phyloP scores from a whole-genome alignment of 805 yeast genomes.

The Lipomyces japonicus region DNA sequence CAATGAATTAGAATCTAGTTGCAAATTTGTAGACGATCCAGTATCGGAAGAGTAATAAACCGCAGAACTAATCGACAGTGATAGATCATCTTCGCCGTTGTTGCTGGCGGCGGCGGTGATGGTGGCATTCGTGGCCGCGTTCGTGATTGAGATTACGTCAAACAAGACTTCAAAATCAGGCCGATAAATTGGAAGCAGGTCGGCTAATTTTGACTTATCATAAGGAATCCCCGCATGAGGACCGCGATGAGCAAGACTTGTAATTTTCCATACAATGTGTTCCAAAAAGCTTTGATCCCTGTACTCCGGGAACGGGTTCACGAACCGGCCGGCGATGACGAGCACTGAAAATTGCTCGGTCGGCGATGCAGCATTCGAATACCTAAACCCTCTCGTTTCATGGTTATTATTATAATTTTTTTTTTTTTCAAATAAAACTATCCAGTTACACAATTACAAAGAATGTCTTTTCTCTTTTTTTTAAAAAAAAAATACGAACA shows the following conservation, averaged over 20 bases:
- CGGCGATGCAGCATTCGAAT: slow-evolving; percentile 16
- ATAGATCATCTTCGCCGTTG: slow-evolving; percentile 6
- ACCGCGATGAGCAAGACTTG: slow-evolving; percentile 61
- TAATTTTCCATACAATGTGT: slow-evolving; percentile 66
- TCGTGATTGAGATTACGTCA: slow-evolving; percentile 29
- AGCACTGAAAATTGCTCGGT: slow-evolving; percentile 22
- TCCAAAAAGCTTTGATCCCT: slow-evolving; percentile 87
- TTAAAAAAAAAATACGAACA: neutral
- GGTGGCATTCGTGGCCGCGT: slow-evolving; percentile 1
- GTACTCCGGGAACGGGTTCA: slow-evolving; percentile 87
- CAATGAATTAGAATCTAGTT: slow-evolving; percentile 14
- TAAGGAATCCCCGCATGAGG: slow-evolving; percentile 59
- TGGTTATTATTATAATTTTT: neutral
- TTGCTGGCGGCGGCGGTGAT: neutral
- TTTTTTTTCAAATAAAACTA: neutral
- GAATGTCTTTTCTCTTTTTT: neutral
- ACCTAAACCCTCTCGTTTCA: neutral
- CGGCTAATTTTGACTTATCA: slow-evolving; percentile 47
- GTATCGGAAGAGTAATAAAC: slow-evolving; percentile 25
- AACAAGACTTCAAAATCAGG: slow-evolving; percentile 53
- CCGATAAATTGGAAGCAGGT: slow-evolving; percentile 53
- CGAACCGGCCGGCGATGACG: slow-evolving; percentile 62
- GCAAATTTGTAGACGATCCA: slow-evolving; percentile 23
- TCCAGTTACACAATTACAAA: neutral
- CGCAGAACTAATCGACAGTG: slow-evolving; percentile 20